Conservation (phyloP, 1,284 basidiomycete genomes). For the Exobasidium rhododendri region DNA sequence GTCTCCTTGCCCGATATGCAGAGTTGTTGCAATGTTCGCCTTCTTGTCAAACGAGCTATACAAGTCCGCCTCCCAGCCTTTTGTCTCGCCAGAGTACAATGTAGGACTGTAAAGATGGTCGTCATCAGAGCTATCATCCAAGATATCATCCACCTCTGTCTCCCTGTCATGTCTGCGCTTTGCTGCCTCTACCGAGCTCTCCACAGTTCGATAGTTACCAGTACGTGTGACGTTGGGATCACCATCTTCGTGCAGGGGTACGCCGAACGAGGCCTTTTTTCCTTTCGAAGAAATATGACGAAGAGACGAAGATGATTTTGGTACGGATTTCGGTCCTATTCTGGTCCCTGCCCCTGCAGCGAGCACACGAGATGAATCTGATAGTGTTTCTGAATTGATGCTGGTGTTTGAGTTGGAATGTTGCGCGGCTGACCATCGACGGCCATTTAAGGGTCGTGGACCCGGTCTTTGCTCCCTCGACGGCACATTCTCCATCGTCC, state of each 20-base stretch:
- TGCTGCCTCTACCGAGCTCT: slow-evolving; percentile 25
- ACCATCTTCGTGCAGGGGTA: slow-evolving; percentile 33
- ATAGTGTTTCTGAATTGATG: not conserved
- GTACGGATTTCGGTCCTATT: slow-evolving; percentile 36
- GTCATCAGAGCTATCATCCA: slow-evolving; percentile 1
- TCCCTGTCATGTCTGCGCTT: slow-evolving; percentile 24
- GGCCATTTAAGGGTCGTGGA: not conserved
- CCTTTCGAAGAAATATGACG: slow-evolving; percentile 32
- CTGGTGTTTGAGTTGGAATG: not conserved
- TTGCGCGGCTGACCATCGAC: not conserved
- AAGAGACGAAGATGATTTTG: slow-evolving; percentile 35
- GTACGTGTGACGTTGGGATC: slow-evolving; percentile 13
- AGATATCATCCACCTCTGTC: not conserved
- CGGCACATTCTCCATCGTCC: not conserved
- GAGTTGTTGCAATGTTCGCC: not conserved
- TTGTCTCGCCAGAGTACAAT: not conserved
- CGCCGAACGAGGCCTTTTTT: slow-evolving; percentile 28
- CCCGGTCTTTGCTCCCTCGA: not conserved
- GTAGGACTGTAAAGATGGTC: not conserved
- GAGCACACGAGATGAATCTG: slow-evolving; percentile 18
- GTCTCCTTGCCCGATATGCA: not conserved
- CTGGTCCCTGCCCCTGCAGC: slow-evolving; percentile 40
- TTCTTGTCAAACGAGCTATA: slow-evolving; percentile 2
- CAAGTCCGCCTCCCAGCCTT: slow-evolving; percentile 2
- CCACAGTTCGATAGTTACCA: slow-evolving; percentile 24